These are phyloP conservation scores for Ophiostoma pallidulum DNA, from an alignment of 2,329 filamentous ascomycete species.

Conservation along the genomic window DNA sequence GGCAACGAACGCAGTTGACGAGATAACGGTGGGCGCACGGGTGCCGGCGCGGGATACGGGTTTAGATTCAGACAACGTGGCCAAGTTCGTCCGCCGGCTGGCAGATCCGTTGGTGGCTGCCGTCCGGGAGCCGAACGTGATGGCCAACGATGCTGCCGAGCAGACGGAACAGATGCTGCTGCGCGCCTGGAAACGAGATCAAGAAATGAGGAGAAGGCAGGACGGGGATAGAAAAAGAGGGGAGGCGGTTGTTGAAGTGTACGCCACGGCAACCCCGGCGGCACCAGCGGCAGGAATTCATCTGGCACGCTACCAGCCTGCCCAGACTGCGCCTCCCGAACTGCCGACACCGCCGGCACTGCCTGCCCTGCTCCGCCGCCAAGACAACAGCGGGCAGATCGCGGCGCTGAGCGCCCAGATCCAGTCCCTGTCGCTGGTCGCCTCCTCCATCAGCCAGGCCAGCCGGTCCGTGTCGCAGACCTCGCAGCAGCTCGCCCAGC, in stretches of 20 bases:
- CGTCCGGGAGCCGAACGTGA: conserved; percentile 5
- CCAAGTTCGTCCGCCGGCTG: conserved; percentile 3
- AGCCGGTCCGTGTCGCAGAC: conserved; percentile 25
- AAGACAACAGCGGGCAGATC: conserved; percentile 19
- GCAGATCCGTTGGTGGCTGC: not conserved
- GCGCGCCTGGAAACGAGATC: conserved; percentile 6
- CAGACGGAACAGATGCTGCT: conserved; percentile 3
- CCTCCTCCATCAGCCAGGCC: conserved; percentile 21
- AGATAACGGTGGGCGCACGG: conserved; percentile 13
- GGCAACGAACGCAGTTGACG: conserved; percentile 11
- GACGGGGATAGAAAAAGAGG: not conserved
- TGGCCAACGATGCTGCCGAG: conserved; percentile 11
- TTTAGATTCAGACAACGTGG: not conserved
- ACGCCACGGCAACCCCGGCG: not conserved
- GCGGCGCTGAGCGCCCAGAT: conserved; percentile 21
- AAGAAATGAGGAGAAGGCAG: not conserved
- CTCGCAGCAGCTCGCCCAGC: conserved; percentile 25
- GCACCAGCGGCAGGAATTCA: no score
- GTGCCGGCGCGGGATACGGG: not conserved
- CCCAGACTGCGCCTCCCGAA: conserved; percentile 2
- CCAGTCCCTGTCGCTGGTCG: conserved; percentile 23
- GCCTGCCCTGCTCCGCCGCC: conserved; percentile 15
- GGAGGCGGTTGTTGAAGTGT: not conserved
- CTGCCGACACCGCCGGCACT: conserved; percentile 20
- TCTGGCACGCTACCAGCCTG: no score